phyloP scores from a whole-genome alignment of 1,284 basidiomycete species.

The Sporisorium graminicola region DNA sequence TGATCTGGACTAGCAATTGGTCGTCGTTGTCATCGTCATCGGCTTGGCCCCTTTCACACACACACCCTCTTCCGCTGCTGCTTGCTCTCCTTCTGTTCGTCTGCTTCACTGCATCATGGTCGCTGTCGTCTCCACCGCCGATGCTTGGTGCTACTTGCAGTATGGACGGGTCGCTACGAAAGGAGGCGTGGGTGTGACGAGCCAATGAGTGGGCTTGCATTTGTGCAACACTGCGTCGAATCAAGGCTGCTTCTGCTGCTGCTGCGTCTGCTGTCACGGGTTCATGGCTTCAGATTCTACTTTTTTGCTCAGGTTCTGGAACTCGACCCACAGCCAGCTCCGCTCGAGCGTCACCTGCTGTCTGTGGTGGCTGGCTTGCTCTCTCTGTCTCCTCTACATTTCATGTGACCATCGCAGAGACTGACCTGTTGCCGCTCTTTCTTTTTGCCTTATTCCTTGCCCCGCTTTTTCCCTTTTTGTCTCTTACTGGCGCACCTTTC shows the following conservation, averaged over 20 bases:
- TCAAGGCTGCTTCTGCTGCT: background rate
- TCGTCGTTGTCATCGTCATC: slow-evolving; percentile 13
- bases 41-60: slow-evolving; percentile 9
- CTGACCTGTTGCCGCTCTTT: slow-evolving; percentile 10
- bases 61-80: slow-evolving; percentile 6
- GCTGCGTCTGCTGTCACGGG: slow-evolving; percentile 4
- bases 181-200: background rate
- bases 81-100: background rate
- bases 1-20: slow-evolving; percentile 1
- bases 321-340: background rate
- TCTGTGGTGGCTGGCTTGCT: background rate
- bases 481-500: background rate
- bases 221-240: no score
- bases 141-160: background rate
- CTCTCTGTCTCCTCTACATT: slow-evolving; percentile 1
- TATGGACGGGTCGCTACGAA: background rate
- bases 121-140: background rate
- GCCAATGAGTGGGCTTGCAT: slow-evolving; percentile 3
- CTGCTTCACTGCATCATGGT: background rate
- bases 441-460: no score
- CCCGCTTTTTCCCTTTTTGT: slow-evolving; percentile 4
- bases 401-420: slow-evolving; percentile 6
- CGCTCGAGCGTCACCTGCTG: background rate
- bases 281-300: slow-evolving; percentile 1
- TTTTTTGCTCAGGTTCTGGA: background rate